Conservation (phyloP, 106 monocot species). For the Triglochin maritima region DNA sequence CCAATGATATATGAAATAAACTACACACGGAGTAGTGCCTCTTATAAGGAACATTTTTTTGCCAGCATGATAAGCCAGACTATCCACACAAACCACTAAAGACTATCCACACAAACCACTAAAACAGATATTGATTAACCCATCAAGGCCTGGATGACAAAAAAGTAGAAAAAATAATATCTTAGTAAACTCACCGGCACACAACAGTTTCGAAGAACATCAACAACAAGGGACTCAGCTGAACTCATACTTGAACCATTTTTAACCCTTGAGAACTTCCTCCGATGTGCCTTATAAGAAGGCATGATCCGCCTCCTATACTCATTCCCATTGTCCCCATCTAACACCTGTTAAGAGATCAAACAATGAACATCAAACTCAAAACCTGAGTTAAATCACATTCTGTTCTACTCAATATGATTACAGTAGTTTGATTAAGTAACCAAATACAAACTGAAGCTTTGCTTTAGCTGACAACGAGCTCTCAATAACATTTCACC, state of each 20-base stretch:
- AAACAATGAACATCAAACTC: not conserved
- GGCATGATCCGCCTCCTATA: constrained; percentile 69
- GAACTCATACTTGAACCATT: not conserved
- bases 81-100: too few species aligned
- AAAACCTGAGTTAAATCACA: not conserved
- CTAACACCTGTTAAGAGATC: constrained; percentile 49
- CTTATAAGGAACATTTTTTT: too few species aligned
- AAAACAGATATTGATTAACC: not conserved
- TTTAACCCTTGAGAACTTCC: constrained; percentile 5
- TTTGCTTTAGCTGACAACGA: too few species aligned
- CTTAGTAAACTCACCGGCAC: constrained; percentile 51
- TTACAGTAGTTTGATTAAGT: too few species aligned
- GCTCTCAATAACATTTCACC: too few species aligned
- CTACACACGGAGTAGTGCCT: too few species aligned
- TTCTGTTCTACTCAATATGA: too few species aligned
- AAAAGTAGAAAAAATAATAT: not conserved
- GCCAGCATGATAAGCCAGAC: too few species aligned
- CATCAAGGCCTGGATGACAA: not conserved
- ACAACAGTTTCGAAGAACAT: constrained; percentile 55
- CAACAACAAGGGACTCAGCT: constrained; percentile 31
- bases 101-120: too few species aligned
- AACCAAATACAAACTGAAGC: too few species aligned
- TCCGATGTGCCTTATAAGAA: constrained; percentile 82
- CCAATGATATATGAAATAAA: too few species aligned
- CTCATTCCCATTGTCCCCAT: constrained; percentile 77